Evolutionary conservation across 2,329 filamentous ascomycete species (phyloP), one percentile per base, ranked within the genome.

Genomic region (Mariannaea elegans): DNA sequence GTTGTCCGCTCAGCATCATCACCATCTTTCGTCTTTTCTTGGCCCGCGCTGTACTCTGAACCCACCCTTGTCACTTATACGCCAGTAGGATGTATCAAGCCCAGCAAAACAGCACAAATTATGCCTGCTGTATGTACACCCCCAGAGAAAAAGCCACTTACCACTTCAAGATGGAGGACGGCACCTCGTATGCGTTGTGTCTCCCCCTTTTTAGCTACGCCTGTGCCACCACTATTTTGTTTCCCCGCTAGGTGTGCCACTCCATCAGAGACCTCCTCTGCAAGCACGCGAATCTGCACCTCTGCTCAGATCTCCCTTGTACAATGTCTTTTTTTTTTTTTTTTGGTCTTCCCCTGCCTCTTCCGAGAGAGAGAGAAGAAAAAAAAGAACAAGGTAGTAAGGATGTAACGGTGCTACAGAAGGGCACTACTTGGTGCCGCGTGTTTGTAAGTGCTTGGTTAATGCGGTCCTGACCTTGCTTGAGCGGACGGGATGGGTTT

Each of bases 251-350:
- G 46, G 56, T 55, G 71, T 73, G 56, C 48, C 27, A 71, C 68
- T 53, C 54, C 65, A 73, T 73, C 71, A 72, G 67, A 72, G 63
- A 72, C 65, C 64, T 56, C 56, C 56, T 61, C 66, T 71, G 71
- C 71, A 72, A 66, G 70, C 63, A 71, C 65, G 68, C 69, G 71
- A 52, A 69, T 66, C 66, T 66, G 65, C 66, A 60, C 55, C 41
- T 59, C 56, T 65, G 63, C 61, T 60, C 65, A 70, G 69, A 71
- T 71, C 69, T 67, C 62, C 55, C 49, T 19, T 62, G 47, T 16
- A 7, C 14, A 14, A 8, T 18, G 6, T 16, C 36, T 16, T 49
- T 36, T 24, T 31, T 42, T 59, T 41, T 47, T 47, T 27, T 29
- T 29, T 38, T 49, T 23, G n/a, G n/a, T n/a, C 19, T 29, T 23